Evolutionary conservation across 2,329 filamentous ascomycete genomes (phyloP).

Genomic region (Ophiostoma ulmi): DNA sequence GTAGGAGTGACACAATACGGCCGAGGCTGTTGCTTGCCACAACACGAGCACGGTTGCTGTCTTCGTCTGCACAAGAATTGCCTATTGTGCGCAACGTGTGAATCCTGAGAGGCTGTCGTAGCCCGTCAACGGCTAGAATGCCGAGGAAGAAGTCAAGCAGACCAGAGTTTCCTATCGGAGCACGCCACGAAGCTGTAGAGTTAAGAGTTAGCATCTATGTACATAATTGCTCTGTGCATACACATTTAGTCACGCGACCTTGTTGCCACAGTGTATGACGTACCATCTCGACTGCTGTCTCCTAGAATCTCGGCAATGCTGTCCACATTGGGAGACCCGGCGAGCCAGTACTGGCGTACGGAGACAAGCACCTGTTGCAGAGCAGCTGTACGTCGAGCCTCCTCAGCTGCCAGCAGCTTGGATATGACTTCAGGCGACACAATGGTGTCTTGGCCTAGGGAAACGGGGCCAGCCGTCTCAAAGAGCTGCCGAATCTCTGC

Average conservation of each 20-base stretch:
- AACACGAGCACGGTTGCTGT: constrained; percentile 55
- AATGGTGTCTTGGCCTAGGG: background rate
- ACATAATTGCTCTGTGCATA: background rate
- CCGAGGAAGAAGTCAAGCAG: constrained; percentile 53
- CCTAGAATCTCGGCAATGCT: constrained; percentile 48
- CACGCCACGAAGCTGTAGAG: constrained; percentile 49
- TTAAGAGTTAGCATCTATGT: background rate
- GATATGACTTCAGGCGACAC: background rate
- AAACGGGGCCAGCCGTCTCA: background rate
- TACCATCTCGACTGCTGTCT: constrained; percentile 52
- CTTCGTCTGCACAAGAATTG: constrained; percentile 59
- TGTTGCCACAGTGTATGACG: constrained; percentile 30
- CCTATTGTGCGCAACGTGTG: constrained; percentile 55
- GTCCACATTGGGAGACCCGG: constrained; percentile 35
- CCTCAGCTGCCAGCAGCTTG: constrained; percentile 23
- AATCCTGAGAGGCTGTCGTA: constrained; percentile 41
- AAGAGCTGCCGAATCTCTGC: constrained; percentile 8
- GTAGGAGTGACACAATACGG: constrained; percentile 46
- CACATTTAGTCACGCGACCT: background rate
- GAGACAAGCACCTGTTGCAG: constrained; percentile 39
- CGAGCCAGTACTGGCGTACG: constrained; percentile 40
- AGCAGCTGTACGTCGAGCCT: constrained; percentile 25
- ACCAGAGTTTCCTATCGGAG: constrained; percentile 53
- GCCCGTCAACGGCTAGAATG: constrained; percentile 38
- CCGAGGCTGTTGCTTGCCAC: constrained; percentile 46